Evolutionary conservation across 1,139 yeast genomes (phyloP).

Genomic region (Yarrowia galli): DNA sequence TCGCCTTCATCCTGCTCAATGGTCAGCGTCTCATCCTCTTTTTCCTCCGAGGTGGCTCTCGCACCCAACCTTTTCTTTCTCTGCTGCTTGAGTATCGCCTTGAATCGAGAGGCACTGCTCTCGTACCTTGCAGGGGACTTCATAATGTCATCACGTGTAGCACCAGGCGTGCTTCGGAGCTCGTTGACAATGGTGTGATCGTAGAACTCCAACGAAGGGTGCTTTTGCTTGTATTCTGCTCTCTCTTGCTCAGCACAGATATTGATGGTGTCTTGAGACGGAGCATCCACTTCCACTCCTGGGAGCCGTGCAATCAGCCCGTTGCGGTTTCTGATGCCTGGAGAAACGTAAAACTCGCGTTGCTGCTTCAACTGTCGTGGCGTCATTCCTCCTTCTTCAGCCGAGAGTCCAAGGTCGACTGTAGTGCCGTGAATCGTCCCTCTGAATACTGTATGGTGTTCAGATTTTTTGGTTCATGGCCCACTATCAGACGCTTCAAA

Average conservation of each 20-base stretch:
- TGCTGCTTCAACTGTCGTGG: not conserved
- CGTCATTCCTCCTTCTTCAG: not conserved
- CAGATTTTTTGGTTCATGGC: no score
- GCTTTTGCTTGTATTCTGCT: no score
- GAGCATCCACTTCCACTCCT: not conserved
- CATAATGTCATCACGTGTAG: not conserved
- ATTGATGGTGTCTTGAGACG: not conserved
- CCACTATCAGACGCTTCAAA: not conserved
- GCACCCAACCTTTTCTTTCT: not conserved
- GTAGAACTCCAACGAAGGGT: not conserved
- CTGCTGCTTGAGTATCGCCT: not conserved
- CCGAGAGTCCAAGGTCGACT: not conserved
- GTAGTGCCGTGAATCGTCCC: not conserved
- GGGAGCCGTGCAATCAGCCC: not conserved
- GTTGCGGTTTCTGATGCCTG: not conserved
- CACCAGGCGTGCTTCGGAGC: not conserved
- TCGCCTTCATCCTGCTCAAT: not conserved
- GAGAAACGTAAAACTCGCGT: conserved; percentile 1
- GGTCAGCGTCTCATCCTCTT: not conserved
- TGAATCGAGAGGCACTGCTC: not conserved
- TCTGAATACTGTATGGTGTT: not conserved
- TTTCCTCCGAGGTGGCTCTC: not conserved
- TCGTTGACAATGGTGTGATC: not conserved
- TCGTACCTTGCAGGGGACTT: not conserved
- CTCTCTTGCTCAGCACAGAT: not conserved